phyloP scores from a whole-genome alignment of 305 asterid species.

The Petunia hybrid region DNA sequence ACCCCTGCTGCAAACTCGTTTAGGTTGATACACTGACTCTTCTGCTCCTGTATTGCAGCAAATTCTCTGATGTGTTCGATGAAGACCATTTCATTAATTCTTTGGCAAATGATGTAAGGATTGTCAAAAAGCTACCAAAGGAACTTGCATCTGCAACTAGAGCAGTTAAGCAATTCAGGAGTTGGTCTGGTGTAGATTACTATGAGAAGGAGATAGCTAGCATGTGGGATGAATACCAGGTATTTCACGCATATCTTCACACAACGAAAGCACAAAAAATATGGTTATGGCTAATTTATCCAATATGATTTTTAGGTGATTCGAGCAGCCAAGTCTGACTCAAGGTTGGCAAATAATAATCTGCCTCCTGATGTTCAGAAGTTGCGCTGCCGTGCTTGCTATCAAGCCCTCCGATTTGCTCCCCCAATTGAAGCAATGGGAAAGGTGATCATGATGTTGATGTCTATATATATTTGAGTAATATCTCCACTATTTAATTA shows the following conservation, averaged over 20 bases:
- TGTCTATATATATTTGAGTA: conserved; percentile 21
- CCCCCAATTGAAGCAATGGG: conserved; percentile 91
- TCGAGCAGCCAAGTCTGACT: conserved; percentile 96
- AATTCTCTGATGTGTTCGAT: conserved; percentile 91
- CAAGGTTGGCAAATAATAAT: conserved; percentile 91
- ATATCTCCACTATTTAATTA: not conserved
- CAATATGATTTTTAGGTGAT: conserved; percentile 57
- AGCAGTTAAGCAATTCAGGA: conserved; percentile 88
- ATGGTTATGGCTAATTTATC: not conserved
- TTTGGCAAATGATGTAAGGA: conserved; percentile 74
- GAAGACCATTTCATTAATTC: conserved; percentile 77
- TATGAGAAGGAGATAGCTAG: conserved; percentile 77
- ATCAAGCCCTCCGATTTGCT: conserved; percentile 84
- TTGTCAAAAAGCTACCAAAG: conserved; percentile 71
- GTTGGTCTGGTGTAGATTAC: conserved; percentile 94
- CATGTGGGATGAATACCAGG: conserved; percentile 74
- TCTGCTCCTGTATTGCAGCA: conserved; percentile 60
- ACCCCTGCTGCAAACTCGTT: not conserved
- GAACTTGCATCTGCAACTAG: conserved; percentile 62
- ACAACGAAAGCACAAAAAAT: not conserved
- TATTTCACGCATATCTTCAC: not conserved
- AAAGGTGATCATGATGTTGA: conserved; percentile 54
- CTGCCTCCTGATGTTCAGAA: conserved; percentile 90
- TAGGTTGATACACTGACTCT: conserved; percentile 16
- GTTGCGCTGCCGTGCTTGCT: conserved; percentile 96